Conservation (phyloP, 768 basidiomycete genomes). For the Chalciporus sphaerocephalus region DNA sequence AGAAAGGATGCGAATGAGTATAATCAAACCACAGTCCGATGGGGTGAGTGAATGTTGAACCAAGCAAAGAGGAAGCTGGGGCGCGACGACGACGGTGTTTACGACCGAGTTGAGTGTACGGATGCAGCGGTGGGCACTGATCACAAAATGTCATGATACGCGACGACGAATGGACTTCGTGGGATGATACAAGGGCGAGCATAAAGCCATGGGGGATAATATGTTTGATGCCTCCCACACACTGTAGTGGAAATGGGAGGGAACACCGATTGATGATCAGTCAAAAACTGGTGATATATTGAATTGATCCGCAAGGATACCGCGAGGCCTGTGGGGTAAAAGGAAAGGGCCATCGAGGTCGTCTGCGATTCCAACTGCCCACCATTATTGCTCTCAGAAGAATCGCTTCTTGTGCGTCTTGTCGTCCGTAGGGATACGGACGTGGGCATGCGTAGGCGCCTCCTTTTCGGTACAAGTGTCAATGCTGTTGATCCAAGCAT, state of each 20-base stretch:
- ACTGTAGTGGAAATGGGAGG: not conserved
- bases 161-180: not conserved
- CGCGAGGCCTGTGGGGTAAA: slow-evolving; percentile 8
- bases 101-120: no score
- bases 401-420: slow-evolving; percentile 70
- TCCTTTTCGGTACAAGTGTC: slow-evolving; percentile 57
- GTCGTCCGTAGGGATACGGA: slow-evolving; percentile 71
- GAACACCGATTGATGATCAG: slow-evolving; percentile 10
- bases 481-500: slow-evolving; percentile 83
- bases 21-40: not conserved
- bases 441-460: slow-evolving; percentile 58
- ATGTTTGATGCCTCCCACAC: not conserved
- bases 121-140: not conserved
- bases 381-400: slow-evolving; percentile 41
- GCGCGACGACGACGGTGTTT: no score
- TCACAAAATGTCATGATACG: not conserved
- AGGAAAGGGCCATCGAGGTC: slow-evolving; percentile 2
- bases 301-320: slow-evolving; percentile 15
- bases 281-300: not conserved
- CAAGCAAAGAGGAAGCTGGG: not conserved
- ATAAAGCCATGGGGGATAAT: not conserved
- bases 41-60: not conserved
- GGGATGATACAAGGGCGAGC: not conserved
- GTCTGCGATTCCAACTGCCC: not conserved
- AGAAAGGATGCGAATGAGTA: not conserved